Evolutionary conservation across 225 moss, liverwort and hornwort genomes (phyloP), one percentile per base, ranked within the genome.

Genomic region (Bryum argenteum): DNA sequence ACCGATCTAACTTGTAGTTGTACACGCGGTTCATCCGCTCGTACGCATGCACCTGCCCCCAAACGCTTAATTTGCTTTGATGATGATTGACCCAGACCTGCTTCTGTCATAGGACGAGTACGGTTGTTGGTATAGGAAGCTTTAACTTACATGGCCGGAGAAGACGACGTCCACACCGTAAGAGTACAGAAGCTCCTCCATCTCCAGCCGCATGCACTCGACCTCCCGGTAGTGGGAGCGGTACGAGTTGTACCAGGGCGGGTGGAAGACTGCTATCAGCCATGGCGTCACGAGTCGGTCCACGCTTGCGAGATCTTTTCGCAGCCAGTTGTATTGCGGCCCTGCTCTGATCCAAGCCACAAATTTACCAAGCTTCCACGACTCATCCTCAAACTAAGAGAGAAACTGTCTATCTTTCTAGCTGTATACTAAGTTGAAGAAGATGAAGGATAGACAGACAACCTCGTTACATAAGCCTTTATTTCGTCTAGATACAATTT

Each of bases 171-270:
- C 85, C 24, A 90, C 88, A 0, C 78, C 76, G 44, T 77, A 63
- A 21, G 47, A 45, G 56, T 82, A 90, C 8, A 90, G 52, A 42
- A 84, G 59, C 20, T 90, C 85, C 73, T 90, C 90, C 88, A 90
- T 88, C 63, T 83, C 79, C 51, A 83, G 64, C 8, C 85, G 75
- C 88, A 90, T 88, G 76, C 88, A 90, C 62, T 88, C 88, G 0
- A 84, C 87, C 55, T 90, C 90, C 20, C 85, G 67, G 37, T 88
- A 90, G 53, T 90, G 83, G 8, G 88, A 81, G 69, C 73, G 80
- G 22, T 90, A 90, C 16, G 83, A 83, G 54, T 90, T 88, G 65
- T 90, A 90, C 90, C 88, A 88, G 10, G 85, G 90, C 61, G 83
- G 85, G 68, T 90, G 90, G 24, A 81, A 85, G 28, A 81, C 57